Evolutionary conservation across 2,329 filamentous ascomycete genomes (phyloP).

Genomic region (Diaporthe caulivora): DNA sequence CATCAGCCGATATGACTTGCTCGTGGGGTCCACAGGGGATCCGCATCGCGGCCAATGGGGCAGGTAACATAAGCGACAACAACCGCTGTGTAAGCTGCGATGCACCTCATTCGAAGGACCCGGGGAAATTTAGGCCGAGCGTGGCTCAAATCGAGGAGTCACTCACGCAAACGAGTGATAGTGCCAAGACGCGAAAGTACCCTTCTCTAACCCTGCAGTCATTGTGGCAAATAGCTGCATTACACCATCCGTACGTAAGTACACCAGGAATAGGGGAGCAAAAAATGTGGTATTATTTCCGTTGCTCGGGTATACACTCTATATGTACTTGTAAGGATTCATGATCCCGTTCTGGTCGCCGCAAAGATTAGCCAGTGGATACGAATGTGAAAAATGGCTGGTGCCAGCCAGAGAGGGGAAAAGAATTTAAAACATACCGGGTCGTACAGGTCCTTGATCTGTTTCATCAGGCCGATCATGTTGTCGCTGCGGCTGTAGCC

Average conservation of each 20-base stretch:
- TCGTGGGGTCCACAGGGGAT: slow-evolving; percentile 4
- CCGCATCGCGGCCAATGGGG: slow-evolving; percentile 15
- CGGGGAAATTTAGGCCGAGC: not conserved
- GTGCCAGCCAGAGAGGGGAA: slow-evolving; percentile 37
- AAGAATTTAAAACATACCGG: slow-evolving; percentile 73
- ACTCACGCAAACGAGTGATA: not conserved
- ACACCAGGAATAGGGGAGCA: not conserved
- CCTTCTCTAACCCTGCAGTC: not conserved
- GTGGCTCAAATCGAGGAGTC: not conserved
- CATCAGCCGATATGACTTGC: not conserved
- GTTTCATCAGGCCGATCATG: slow-evolving; percentile 92
- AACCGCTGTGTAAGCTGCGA: slow-evolving; percentile 4
- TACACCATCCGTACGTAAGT: not conserved
- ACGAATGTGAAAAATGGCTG: not conserved
- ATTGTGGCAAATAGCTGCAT: not conserved
- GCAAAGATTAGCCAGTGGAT: not conserved
- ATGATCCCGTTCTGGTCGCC: slow-evolving; percentile 88
- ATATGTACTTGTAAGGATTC: slow-evolving; percentile 99
- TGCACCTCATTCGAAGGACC: not conserved
- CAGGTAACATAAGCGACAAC: slow-evolving; percentile 9
- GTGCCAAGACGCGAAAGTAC: not conserved
- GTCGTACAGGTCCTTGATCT: slow-evolving; percentile 94
- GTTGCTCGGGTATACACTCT: slow-evolving; percentile 41
- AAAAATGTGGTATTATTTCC: slow-evolving; percentile 10
- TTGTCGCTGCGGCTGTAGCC: slow-evolving; percentile 91